These are phyloP conservation scores for Euphorbia tirucalli DNA, from an alignment of 345 rosid genomes.

Conservation along the genomic window DNA sequence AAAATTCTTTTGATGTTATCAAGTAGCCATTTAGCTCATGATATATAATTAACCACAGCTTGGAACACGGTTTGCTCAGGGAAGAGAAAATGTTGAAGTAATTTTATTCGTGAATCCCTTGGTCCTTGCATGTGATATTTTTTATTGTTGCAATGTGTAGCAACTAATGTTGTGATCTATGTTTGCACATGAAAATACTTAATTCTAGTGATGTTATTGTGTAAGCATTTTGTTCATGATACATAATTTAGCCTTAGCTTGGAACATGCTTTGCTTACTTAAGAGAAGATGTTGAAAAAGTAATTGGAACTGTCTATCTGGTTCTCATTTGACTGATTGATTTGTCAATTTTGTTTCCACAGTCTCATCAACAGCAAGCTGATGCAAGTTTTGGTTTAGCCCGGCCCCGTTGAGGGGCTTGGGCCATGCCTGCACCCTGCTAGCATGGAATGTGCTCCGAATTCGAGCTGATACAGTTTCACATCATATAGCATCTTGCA, in stretches of 20 bases:
- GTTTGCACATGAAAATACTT: no score
- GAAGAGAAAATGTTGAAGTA: background rate
- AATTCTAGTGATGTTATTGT: no score
- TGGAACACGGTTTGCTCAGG: background rate
- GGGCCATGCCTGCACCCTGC: conserved; percentile 84
- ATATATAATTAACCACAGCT: no score
- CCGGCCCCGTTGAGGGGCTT: conserved; percentile 94
- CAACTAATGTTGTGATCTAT: no score
- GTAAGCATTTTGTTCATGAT: no score
- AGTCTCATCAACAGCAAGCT: conserved; percentile 66
- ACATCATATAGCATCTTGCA: conserved; percentile 28
- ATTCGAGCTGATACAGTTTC: conserved; percentile 11
- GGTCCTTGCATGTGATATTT: background rate
- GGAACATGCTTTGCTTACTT: no score
- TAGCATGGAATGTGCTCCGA: conserved; percentile 21
- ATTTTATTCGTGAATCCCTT: background rate
- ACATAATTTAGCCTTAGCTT: no score
- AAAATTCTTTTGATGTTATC: no score
- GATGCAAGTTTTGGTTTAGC: conserved; percentile 79
- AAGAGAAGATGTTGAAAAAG: no score
- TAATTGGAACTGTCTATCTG: background rate
- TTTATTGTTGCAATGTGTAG: no score
- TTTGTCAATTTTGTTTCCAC: conserved; percentile 24
- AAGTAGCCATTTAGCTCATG: no score
- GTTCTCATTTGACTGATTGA: background rate